Evolutionary conservation across 2,329 filamentous ascomycete species (phyloP).

Genomic region (Botrytis deweyae): DNA sequence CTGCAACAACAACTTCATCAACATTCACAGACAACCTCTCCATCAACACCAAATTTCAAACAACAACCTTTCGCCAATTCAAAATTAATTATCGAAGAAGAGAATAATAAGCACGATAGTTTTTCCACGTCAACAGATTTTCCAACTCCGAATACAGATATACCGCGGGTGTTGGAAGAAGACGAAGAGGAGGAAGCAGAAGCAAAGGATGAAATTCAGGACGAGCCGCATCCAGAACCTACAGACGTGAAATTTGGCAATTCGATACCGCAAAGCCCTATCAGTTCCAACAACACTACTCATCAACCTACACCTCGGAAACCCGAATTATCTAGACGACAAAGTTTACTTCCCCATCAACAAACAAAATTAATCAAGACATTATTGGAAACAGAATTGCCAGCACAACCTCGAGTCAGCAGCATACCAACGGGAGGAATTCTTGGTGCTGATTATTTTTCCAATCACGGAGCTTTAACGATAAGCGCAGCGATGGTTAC

Average conservation of each 20-base stretch:
- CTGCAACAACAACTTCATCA: conserved; percentile 22
- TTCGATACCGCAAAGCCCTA: conserved; percentile 15
- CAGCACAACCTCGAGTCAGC: conserved; percentile 40
- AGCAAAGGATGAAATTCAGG: conserved; percentile 14
- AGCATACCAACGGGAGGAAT: conserved; percentile 18
- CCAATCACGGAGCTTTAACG: conserved; percentile 34
- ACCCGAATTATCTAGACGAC: conserved; percentile 38
- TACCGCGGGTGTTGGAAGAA: conserved; percentile 31
- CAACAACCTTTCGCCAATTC: conserved; percentile 12
- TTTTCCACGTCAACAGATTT: conserved; percentile 34
- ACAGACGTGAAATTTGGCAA: conserved; percentile 17
- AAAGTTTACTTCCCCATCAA: conserved; percentile 48
- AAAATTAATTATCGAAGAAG: background rate
- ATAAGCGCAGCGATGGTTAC: conserved; percentile 52
- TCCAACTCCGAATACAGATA: conserved; percentile 37
- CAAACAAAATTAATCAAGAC: conserved; percentile 52
- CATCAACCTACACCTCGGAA: conserved; percentile 21
- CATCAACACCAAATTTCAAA: background rate
- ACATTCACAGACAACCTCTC: conserved; percentile 4
- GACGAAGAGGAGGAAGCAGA: conserved; percentile 18
- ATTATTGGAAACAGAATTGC: conserved; percentile 48
- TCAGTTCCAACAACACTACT: background rate
- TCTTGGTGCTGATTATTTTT: conserved; percentile 36
- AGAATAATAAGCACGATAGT: conserved; percentile 33
- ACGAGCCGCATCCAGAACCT: conserved; percentile 3